Percentiles rank a stretch among this genome's conserved stretches.
Conservation (phyloP, 2,329 filamentous ascomycete species). For the Aspergillus ibericus region DNA sequence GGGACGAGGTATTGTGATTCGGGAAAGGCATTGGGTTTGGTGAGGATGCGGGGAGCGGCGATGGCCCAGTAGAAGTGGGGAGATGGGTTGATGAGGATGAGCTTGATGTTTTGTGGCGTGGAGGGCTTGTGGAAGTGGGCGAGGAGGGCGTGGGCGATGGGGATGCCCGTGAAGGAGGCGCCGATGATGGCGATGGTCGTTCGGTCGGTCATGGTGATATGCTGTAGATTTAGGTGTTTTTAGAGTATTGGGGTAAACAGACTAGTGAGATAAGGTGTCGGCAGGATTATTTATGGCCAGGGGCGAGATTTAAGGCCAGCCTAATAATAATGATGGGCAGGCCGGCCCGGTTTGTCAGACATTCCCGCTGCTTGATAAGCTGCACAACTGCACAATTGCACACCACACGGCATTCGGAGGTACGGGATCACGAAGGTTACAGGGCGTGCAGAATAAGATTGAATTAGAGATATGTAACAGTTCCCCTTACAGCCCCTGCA, state of each 20-base stretch:
- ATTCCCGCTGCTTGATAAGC: not conserved
- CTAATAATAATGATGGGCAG: too few relatives aligned
- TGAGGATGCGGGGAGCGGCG: slow-evolving; percentile 55
- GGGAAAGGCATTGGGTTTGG: slow-evolving; percentile 49
- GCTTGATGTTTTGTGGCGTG: slow-evolving; percentile 37
- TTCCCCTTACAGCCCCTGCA: slow-evolving; percentile 48
- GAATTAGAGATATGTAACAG: not conserved
- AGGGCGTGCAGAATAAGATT: too few relatives aligned
- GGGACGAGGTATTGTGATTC: slow-evolving; percentile 51
- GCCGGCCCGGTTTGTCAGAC: not conserved
- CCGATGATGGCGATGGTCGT: slow-evolving; percentile 22
- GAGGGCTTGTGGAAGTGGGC: slow-evolving; percentile 21
- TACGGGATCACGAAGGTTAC: too few relatives aligned
- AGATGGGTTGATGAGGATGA: slow-evolving; percentile 57
- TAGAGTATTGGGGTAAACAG: not conserved
- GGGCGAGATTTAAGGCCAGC: too few relatives aligned
- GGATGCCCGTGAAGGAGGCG: slow-evolving; percentile 38
- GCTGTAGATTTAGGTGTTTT: too few relatives aligned
- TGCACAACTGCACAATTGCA: too few relatives aligned
- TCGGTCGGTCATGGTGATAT: not conserved
- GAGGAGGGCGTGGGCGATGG: slow-evolving; percentile 40
- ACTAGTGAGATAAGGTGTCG: not conserved
- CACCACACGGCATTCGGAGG: too few relatives aligned
- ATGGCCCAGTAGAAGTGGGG: slow-evolving; percentile 55
- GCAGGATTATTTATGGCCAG: not conserved